Conservation (phyloP, 2,329 filamentous ascomycete genomes). For the Colletotrichum eleusines region DNA sequence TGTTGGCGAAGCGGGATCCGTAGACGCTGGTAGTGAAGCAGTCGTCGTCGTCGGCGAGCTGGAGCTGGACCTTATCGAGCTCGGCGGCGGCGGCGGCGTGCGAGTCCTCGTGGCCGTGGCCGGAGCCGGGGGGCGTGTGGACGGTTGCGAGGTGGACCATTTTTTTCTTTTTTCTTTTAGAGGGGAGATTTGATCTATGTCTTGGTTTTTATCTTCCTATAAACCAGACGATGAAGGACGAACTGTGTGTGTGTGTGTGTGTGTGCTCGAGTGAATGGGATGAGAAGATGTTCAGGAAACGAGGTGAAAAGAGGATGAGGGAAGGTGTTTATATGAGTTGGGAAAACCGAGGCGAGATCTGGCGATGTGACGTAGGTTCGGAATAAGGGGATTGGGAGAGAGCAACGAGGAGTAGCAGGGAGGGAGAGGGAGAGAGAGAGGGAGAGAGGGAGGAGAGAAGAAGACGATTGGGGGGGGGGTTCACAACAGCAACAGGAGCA, state of each 20-base stretch:
- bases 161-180: too few species aligned
- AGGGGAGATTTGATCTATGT: too few species aligned
- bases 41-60: slow-evolving; percentile 65
- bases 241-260: neutral
- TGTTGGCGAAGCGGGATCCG: slow-evolving; percentile 83
- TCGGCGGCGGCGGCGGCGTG: slow-evolving; percentile 11
- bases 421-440: neutral
- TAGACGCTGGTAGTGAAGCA: slow-evolving; percentile 85
- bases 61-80: slow-evolving; percentile 43
- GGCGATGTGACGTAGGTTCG: neutral
- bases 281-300: neutral
- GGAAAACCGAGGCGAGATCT: neutral
- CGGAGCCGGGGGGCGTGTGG: slow-evolving; percentile 29
- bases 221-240: too few species aligned
- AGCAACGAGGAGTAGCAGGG: neutral
- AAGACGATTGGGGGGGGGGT: too few species aligned
- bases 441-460: too few species aligned
- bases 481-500: neutral
- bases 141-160: slow-evolving; percentile 41
- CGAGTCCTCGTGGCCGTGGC: slow-evolving; percentile 27
- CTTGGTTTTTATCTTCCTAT: too few species aligned
- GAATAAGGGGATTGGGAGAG: neutral
- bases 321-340: slow-evolving; percentile 18
- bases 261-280: neutral
- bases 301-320: neutral